Percentiles rank a stretch among this genome's conserved stretches.
Conservation (phyloP, 2,329 filamentous ascomycete genomes). For the Penicillium polonicum region DNA sequence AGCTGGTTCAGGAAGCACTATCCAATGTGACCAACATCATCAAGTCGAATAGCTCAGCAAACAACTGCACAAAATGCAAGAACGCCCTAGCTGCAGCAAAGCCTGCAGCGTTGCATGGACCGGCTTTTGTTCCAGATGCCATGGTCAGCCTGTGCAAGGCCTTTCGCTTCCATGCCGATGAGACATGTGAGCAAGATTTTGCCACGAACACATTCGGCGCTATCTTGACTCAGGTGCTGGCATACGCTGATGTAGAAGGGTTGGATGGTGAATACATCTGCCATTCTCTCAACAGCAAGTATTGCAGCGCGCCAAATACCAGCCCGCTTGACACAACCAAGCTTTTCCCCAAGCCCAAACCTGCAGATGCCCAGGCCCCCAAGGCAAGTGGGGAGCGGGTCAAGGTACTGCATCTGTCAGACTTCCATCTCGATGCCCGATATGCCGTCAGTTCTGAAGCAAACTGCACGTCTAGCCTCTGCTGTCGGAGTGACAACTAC, state of each 20-base stretch:
- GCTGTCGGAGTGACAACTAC: conserved; percentile 50
- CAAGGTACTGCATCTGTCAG: conserved; percentile 57
- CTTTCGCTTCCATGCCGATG: conserved; percentile 48
- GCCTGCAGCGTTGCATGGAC: conserved; percentile 51
- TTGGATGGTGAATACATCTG: conserved; percentile 60
- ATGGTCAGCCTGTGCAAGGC: conserved; percentile 53
- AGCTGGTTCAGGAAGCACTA: conserved; percentile 43
- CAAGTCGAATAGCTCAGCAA: conserved; percentile 37
- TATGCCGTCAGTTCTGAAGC: conserved; percentile 55
- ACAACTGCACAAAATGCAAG: conserved; percentile 56
- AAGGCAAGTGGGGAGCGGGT: conserved; percentile 53
- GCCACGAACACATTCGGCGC: conserved; percentile 51
- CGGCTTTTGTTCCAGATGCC: conserved; percentile 50
- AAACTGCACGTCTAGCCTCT: conserved; percentile 53
- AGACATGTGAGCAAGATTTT: conserved; percentile 51
- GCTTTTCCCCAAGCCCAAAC: conserved; percentile 57
- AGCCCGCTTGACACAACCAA: conserved; percentile 46
- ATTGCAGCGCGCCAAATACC: conserved; percentile 50
- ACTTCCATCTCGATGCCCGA: conserved; percentile 57
- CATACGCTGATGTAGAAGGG: conserved; percentile 53
- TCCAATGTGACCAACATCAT: conserved; percentile 49
- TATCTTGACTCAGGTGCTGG: conserved; percentile 58
- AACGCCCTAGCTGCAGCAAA: conserved; percentile 53
- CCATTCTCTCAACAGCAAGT: conserved; percentile 48
- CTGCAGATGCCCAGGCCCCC: conserved; percentile 45